These are phyloP conservation scores for Penicillium janthinellum DNA, from an alignment of 2,329 filamentous ascomycete species.

Conservation along the genomic window DNA sequence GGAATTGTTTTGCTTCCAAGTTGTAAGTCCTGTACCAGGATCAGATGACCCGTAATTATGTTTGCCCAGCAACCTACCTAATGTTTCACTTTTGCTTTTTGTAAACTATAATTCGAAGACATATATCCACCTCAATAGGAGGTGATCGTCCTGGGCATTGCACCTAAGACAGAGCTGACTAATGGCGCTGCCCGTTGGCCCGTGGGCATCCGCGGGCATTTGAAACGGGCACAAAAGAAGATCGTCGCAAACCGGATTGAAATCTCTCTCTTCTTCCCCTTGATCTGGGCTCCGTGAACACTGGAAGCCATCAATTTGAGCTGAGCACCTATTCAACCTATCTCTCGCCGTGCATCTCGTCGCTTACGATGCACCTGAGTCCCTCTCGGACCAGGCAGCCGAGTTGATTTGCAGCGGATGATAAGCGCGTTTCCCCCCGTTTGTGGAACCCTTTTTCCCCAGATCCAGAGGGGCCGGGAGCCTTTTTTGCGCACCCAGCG, in stretches of 20 bases:
- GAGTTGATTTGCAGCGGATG: slow-evolving; percentile 17
- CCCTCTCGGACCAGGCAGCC: slow-evolving; percentile 18
- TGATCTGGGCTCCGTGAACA: background rate
- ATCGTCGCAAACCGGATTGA: background rate
- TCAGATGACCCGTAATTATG: background rate
- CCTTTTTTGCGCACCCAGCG: background rate
- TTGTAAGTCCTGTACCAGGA: too few species aligned
- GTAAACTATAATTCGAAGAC: too few species aligned
- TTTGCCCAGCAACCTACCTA: background rate
- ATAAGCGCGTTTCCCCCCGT: slow-evolving; percentile 10
- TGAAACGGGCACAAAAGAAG: background rate
- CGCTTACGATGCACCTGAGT: slow-evolving; percentile 18
- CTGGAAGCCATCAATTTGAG: background rate
- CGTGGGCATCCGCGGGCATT: background rate
- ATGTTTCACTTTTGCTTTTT: background rate
- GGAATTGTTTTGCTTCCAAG: background rate
- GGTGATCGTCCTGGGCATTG: background rate
- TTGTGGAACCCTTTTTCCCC: slow-evolving; percentile 15
- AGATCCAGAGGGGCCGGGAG: slow-evolving; percentile 1
- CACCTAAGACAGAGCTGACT: background rate
- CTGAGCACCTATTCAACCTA: background rate
- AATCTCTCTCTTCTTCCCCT: background rate
- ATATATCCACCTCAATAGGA: background rate
- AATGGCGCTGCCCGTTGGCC: background rate
- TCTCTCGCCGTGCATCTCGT: background rate